These are phyloP conservation scores for Flaveria brownii DNA, from an alignment of 129 eudicot species.

Conservation along the genomic window DNA sequence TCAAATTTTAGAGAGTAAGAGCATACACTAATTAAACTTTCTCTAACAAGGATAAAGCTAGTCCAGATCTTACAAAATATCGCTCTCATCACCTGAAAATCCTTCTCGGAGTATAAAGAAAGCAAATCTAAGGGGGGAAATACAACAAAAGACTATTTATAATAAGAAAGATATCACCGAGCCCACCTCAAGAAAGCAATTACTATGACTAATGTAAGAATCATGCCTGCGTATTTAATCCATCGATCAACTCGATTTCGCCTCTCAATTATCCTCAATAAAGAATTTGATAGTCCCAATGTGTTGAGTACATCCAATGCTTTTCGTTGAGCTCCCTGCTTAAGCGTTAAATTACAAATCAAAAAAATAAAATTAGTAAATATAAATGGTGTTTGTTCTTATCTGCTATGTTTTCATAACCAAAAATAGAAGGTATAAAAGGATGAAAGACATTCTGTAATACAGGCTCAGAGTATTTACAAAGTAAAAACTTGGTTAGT, in stretches of 20 bases:
- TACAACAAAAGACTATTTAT: slow-evolving; percentile 34
- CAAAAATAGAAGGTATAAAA: neutral
- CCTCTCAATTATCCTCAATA: slow-evolving; percentile 84
- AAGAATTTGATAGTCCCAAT: slow-evolving; percentile 86
- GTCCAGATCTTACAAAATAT: neutral
- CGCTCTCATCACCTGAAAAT: slow-evolving; percentile 18
- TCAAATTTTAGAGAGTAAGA: neutral
- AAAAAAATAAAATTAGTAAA: neutral
- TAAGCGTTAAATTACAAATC: neutral
- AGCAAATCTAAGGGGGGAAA: slow-evolving; percentile 13
- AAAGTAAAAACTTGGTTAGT: slow-evolving; percentile 5
- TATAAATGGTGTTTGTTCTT: neutral
- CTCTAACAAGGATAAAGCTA: neutral
- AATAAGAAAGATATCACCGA: slow-evolving; percentile 40
- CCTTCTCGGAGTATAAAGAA: neutral
- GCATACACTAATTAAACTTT: neutral
- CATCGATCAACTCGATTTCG: slow-evolving; percentile 84
- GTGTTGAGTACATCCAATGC: slow-evolving; percentile 92
- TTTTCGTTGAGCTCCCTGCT: slow-evolving; percentile 97
- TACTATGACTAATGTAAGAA: slow-evolving; percentile 64
- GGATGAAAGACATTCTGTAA: neutral
- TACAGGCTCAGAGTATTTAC: neutral
- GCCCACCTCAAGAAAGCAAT: slow-evolving; percentile 88
- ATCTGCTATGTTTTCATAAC: neutral
- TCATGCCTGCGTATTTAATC: slow-evolving; percentile 95